These are phyloP conservation scores for Dryadomyces quercivorus DNA, from an alignment of 2,329 filamentous ascomycete genomes.

Conservation along the genomic window DNA sequence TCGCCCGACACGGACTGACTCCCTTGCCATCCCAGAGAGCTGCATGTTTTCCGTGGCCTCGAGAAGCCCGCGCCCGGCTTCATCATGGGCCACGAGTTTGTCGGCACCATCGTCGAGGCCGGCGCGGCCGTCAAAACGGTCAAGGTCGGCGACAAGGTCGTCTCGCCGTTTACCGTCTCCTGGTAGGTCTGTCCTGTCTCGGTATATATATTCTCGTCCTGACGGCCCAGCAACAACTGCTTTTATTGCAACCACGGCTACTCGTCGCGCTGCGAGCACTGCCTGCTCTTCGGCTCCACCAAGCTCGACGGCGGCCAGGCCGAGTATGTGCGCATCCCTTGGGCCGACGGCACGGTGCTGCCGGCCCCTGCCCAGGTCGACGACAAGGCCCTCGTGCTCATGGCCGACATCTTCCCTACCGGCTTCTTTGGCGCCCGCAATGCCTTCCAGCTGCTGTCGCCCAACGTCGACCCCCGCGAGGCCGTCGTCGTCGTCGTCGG, in stretches of 20 bases:
- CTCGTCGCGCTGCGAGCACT: constrained; percentile 65
- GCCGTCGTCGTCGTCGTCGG: constrained; percentile 70
- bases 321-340: constrained; percentile 69
- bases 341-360: constrained; percentile 70
- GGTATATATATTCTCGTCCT: background rate
- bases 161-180: constrained; percentile 72
- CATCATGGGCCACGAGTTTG: constrained; percentile 78
- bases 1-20: background rate
- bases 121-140: constrained; percentile 58
- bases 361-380: constrained; percentile 60
- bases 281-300: constrained; percentile 56
- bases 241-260: constrained; percentile 74
- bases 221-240: constrained; percentile 49
- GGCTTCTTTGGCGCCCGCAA: constrained; percentile 76
- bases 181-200: constrained; percentile 43
- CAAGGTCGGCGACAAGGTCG: constrained; percentile 63
- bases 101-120: constrained; percentile 57
- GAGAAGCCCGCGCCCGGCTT: constrained; percentile 54
- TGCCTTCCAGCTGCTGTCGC: constrained; percentile 51
- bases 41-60: constrained; percentile 78
- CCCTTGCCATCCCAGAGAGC: constrained; percentile 43
- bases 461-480: constrained; percentile 43
- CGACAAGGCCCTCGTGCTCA: constrained; percentile 65
- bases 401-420: constrained; percentile 88
- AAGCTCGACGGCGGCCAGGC: constrained; percentile 68